phyloP scores from a whole-genome alignment of 768 basidiomycete species.

The Boletus vermiculosoides region DNA sequence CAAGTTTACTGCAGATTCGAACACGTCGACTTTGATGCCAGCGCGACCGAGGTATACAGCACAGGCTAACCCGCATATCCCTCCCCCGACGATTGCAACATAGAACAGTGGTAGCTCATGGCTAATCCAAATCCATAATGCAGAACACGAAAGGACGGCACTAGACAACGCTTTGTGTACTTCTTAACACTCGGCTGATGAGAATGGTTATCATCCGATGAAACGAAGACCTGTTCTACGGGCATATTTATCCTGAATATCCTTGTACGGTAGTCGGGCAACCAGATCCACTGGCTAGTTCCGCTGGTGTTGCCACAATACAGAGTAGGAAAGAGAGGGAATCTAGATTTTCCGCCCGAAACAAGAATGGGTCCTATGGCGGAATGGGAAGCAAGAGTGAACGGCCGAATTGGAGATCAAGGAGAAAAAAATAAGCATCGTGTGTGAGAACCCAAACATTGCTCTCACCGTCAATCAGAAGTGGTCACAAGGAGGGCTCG shows the following conservation, averaged over 20 bases:
- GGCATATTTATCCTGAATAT: background rate
- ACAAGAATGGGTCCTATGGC: background rate
- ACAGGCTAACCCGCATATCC: conserved; percentile 51
- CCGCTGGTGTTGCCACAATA: background rate
- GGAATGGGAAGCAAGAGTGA: background rate
- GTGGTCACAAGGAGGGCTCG: conserved; percentile 19
- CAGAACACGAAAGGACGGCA: background rate
- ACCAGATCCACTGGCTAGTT: background rate
- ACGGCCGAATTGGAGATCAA: background rate
- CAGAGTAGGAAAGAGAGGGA: background rate
- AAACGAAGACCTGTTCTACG: background rate
- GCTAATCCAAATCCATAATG: background rate
- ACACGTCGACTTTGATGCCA: conserved; percentile 48
- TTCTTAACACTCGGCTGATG: background rate
- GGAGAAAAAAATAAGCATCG: background rate
- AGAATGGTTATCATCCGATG: background rate
- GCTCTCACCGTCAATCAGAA: conserved; percentile 12
- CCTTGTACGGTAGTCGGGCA: background rate
- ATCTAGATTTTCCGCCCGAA: background rate
- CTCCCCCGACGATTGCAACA: conserved; percentile 56
- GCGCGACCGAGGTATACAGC: conserved; percentile 43
- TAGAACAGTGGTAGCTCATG: conserved; percentile 30
- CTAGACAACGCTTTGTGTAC: background rate
- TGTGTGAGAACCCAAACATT: background rate
- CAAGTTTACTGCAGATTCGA: conserved; percentile 53